Conservation (phyloP, 2,329 filamentous ascomycete species). For the Pseudocercospora vitis region DNA sequence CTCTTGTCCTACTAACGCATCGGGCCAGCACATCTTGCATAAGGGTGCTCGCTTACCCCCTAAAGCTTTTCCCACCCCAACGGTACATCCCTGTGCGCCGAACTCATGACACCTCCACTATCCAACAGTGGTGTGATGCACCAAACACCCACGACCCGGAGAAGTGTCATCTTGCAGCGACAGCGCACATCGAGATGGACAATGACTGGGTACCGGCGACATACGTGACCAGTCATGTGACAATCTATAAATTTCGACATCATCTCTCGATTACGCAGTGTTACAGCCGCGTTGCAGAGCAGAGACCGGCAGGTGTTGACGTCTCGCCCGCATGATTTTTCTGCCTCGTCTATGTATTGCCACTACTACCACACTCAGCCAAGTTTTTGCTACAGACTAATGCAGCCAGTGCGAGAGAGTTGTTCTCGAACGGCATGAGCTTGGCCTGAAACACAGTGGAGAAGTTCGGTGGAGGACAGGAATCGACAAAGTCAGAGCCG, state of each 20-base stretch:
- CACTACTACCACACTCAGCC: neutral
- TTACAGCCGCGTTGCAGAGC: neutral
- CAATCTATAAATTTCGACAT: neutral
- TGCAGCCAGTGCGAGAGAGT: neutral
- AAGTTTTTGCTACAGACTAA: neutral
- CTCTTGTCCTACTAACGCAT: constrained; percentile 22
- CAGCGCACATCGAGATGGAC: constrained; percentile 20
- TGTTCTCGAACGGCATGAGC: neutral
- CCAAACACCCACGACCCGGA: constrained; percentile 8
- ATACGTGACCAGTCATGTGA: constrained; percentile 23
- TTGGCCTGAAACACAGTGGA: neutral
- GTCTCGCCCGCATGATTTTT: neutral
- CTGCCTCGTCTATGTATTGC: neutral
- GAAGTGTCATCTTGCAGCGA: constrained; percentile 24
- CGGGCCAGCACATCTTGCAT: constrained; percentile 30
- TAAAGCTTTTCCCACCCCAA: constrained; percentile 16
- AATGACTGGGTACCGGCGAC: constrained; percentile 20
- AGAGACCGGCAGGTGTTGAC: neutral
- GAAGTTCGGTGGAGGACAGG: neutral
- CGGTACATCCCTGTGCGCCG: constrained; percentile 15
- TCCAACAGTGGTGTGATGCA: constrained; percentile 17
- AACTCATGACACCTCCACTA: constrained; percentile 6
- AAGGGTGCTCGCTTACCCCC: constrained; percentile 17
- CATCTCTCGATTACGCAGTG: neutral
- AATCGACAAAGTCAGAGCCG: neutral